Conservation (phyloP, 192 early-diverging fungal species). For the Blastocladiella britannica region DNA sequence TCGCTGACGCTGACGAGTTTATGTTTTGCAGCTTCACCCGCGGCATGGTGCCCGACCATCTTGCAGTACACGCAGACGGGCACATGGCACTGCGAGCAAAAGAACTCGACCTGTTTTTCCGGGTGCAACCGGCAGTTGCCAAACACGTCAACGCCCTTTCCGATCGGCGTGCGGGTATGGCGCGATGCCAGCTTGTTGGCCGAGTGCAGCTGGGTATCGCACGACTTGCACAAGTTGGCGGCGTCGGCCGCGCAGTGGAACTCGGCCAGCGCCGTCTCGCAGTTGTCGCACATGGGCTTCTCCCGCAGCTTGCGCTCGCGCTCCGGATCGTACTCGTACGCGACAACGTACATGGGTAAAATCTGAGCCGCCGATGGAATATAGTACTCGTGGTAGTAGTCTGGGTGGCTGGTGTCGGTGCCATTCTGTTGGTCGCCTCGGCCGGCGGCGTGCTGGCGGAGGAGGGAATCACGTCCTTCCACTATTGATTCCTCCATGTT, state of each 20-base stretch:
- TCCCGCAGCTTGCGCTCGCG: constrained; percentile 26
- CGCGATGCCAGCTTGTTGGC: constrained; percentile 24
- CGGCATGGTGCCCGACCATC: constrained; percentile 37
- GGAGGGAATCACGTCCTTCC: no score
- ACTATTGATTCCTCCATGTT: no score
- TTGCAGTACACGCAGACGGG: constrained; percentile 42
- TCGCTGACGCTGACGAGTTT: constrained; percentile 31
- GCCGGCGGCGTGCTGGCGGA: background rate
- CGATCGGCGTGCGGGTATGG: constrained; percentile 25
- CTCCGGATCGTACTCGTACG: constrained; percentile 25
- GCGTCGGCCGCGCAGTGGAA: constrained; percentile 32
- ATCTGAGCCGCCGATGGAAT: constrained; percentile 27
- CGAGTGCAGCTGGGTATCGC: constrained; percentile 25
- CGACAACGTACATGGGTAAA: constrained; percentile 28
- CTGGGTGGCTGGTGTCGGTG: background rate
- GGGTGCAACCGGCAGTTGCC: constrained; percentile 33
- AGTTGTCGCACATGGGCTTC: constrained; percentile 36
- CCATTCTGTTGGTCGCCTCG: no score
- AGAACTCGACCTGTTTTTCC: constrained; percentile 34
- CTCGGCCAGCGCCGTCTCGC: constrained; percentile 25
- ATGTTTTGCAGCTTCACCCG: constrained; percentile 32
- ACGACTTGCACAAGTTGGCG: constrained; percentile 36
- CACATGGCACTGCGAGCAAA: constrained; percentile 38
- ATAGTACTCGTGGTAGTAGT: constrained; percentile 26
- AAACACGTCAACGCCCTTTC: constrained; percentile 34